These are phyloP conservation scores for Suhomyces choctaworum DNA, from an alignment of 1,139 yeast genomes.

Conservation along the genomic window DNA sequence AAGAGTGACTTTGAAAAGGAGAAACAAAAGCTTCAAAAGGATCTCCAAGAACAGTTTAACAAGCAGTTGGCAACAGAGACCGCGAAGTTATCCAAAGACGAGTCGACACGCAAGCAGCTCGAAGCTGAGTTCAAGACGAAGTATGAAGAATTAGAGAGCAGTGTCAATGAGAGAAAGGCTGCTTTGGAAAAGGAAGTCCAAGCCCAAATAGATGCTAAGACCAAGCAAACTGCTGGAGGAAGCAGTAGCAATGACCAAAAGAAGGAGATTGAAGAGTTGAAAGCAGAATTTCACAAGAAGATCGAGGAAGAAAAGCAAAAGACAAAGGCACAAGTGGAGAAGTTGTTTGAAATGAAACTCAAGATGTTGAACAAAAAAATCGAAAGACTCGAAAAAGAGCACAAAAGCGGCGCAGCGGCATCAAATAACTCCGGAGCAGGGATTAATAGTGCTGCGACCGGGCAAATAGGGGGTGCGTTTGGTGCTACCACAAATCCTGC, in stretches of 20 bases:
- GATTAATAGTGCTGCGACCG: background rate
- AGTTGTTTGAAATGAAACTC: conserved; percentile 43
- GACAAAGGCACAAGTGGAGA: conserved; percentile 36
- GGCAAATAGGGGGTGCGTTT: background rate
- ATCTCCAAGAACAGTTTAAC: conserved; percentile 17
- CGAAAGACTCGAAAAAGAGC: conserved; percentile 33
- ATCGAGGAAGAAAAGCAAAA: conserved; percentile 34
- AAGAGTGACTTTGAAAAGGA: conserved; percentile 21
- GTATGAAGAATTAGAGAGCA: conserved; percentile 21
- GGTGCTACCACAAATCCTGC: background rate
- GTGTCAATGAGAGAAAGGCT: conserved; percentile 21
- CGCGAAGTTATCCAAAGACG: conserved; percentile 1
- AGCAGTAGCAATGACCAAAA: conserved; percentile 3
- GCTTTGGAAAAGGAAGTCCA: conserved; percentile 23
- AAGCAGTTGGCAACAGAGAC: conserved; percentile 7
- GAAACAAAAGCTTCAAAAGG: conserved; percentile 16
- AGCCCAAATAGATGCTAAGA: conserved; percentile 11
- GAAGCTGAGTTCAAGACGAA: conserved; percentile 19
- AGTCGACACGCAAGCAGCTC: conserved; percentile 15
- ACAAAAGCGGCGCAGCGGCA: conserved; percentile 1
- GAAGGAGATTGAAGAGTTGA: conserved; percentile 27
- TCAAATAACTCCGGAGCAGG: background rate
- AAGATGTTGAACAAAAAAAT: conserved; percentile 46
- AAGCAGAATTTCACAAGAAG: conserved; percentile 29
- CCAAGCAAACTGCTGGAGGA: background rate